These are phyloP conservation scores for Leptographium wingfieldii DNA, from an alignment of 2,329 filamentous ascomycete species.

Conservation along the genomic window DNA sequence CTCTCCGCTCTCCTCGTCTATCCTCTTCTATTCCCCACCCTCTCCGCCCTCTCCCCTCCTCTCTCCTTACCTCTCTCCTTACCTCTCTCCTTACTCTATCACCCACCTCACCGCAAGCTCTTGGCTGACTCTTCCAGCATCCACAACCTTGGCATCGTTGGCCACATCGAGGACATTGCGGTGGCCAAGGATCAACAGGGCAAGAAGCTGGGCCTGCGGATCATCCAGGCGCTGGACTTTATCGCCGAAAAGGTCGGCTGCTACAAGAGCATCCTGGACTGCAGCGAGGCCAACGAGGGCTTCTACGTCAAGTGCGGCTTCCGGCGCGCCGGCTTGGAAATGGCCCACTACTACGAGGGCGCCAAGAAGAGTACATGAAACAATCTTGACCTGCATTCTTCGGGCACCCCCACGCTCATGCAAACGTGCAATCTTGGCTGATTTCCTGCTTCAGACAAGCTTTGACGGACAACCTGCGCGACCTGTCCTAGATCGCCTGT, in stretches of 20 bases:
- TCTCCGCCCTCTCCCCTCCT: too few species aligned
- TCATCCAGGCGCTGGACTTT: slow-evolving; percentile 87
- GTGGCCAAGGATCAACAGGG: slow-evolving; percentile 92
- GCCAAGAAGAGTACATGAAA: slow-evolving; percentile 24
- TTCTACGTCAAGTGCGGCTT: slow-evolving; percentile 99
- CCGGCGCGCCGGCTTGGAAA: slow-evolving; percentile 80
- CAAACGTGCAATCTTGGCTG: background rate
- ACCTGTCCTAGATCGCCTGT: too few species aligned
- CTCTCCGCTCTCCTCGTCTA: too few species aligned
- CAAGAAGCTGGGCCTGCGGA: slow-evolving; percentile 84
- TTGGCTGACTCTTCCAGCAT: slow-evolving; percentile 37
- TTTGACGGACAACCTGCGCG: background rate
- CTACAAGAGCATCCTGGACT: slow-evolving; percentile 96
- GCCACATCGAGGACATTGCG: slow-evolving; percentile 96
- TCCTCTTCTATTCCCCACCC: background rate
- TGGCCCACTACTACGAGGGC: slow-evolving; percentile 85
- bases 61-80: background rate
- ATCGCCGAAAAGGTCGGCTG: slow-evolving; percentile 82
- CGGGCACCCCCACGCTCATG: background rate
- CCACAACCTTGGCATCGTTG: slow-evolving; percentile 68
- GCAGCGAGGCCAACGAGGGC: slow-evolving; percentile 88
- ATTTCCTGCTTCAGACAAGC: background rate
- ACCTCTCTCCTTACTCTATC: background rate
- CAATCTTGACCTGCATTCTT: background rate
- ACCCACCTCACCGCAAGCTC: too few species aligned